Base-by-base conservation (phyloP, 164 flowering plant genomes). In the Vitis cinerea region DNA sequence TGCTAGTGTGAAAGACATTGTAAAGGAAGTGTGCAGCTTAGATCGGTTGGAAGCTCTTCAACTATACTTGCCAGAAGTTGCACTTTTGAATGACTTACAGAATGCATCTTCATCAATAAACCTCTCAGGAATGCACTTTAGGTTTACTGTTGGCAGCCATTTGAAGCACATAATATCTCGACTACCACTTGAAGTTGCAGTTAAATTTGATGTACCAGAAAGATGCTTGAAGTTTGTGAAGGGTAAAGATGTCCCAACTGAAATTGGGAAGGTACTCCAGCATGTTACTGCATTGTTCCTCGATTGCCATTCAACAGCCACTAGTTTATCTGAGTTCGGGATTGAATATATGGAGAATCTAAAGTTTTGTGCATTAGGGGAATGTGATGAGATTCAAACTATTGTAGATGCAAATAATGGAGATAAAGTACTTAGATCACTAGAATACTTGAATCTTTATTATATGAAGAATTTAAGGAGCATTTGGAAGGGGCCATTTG, bases 361-460 rank as follows among this genome's bases (percentile, higher is more conserved):
- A 11, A 49, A 59, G 29, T 17, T 51, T 15, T 77, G 75, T 27
- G 15, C 50, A n/a, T 17, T 77, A 9, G 51, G 37, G 15, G 66
- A 61, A 1, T 77, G 79, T 31, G 59, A 68, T 59, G 70, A 64
- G 59, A 23, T 77, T 14, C 49, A 59, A 54, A 50, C 59, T 2
- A 7, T 76, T 10, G 6, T 71, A 3, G 65, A 63, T 50, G 65
- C 56, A 51, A 10, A 49, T 0, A 65, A 64, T 17, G 3, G 16
- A 9, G 11, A 64, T 19, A 57, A 0, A 2, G 10, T 64, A 1
- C 53, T 68, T 16, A 19, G 11, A 10, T 30, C 59, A 14, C 56
- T 68, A 9, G 64, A 59, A 9, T 68, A 16, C 31, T 49, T 68
- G 44, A 8, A 58, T 12, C 19, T 68, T 13, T 59, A 58, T 58